These are phyloP conservation scores for Megacollybia marginata DNA, from an alignment of 768 basidiomycete genomes.

Conservation along the genomic window DNA sequence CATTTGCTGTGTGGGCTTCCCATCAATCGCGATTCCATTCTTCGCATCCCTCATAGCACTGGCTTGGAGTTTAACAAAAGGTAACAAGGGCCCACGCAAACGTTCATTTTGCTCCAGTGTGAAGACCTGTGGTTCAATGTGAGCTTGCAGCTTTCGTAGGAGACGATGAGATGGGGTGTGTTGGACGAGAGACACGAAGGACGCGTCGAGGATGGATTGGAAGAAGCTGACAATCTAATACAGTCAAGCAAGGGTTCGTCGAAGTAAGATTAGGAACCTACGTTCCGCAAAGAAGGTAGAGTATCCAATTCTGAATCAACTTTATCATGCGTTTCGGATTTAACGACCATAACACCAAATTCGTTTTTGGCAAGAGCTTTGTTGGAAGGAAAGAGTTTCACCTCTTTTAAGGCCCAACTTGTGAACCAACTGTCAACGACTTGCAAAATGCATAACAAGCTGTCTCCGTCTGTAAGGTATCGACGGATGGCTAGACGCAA, in stretches of 20 bases:
- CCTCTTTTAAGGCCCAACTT: slow-evolving; percentile 26
- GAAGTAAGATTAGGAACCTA: not conserved
- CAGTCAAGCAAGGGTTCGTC: not conserved
- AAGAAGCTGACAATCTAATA: not conserved
- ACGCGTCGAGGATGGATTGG: not conserved
- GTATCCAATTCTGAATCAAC: not conserved
- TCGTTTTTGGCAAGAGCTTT: slow-evolving; percentile 32
- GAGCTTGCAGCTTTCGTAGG: not conserved
- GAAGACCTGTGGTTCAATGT: not conserved
- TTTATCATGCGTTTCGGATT: not conserved
- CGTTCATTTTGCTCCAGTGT: not conserved
- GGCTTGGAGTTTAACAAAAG: not conserved
- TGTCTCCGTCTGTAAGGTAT: slow-evolving; percentile 41
- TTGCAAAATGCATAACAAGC: slow-evolving; percentile 35
- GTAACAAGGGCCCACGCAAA: not conserved
- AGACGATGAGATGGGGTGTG: not conserved
- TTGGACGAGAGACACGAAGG: not conserved
- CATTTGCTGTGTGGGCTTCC: slow-evolving; percentile 15
- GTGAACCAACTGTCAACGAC: slow-evolving; percentile 44
- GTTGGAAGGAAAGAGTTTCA: slow-evolving; percentile 29
- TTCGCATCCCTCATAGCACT: not conserved
- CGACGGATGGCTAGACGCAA: slow-evolving; percentile 46
- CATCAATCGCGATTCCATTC: not conserved
- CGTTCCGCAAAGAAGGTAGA: not conserved
- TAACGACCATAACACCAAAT: slow-evolving; percentile 30